phyloP scores from a whole-genome alignment of 257 asterid species.

The Gentiana macrophylla region DNA sequence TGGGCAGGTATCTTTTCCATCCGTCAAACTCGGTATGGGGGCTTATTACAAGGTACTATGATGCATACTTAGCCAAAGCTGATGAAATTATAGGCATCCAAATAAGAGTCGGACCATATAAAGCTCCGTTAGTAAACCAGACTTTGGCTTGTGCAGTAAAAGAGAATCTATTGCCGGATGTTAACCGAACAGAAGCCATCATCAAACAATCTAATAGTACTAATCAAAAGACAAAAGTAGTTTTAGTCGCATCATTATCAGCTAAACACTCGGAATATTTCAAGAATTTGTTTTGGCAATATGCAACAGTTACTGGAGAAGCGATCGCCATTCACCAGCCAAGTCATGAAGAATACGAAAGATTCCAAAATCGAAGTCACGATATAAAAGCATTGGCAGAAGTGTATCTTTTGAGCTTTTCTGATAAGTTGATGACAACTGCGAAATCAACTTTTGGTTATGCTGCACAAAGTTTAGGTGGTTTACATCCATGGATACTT shows the following conservation, averaged over 20 bases:
- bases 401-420: constrained; percentile 57
- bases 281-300: constrained; percentile 48
- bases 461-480: constrained; percentile 83
- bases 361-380: constrained; percentile 38
- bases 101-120: too few species aligned
- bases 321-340: constrained; percentile 50
- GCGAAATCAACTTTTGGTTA: constrained; percentile 80
- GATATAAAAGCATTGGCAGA: constrained; percentile 76
- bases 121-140: too few species aligned
- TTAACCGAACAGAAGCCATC: constrained; percentile 11
- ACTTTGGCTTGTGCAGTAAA: too few species aligned
- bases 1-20: too few species aligned
- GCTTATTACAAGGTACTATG: too few species aligned
- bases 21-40: too few species aligned
- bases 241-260: constrained; percentile 44
- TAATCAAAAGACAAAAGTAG: constrained; percentile 32
- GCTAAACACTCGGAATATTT: constrained; percentile 41
- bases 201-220: constrained; percentile 11
- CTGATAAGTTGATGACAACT: constrained; percentile 68
- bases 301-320: constrained; percentile 52
- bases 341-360: constrained; percentile 54
- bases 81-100: too few species aligned
- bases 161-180: too few species aligned
- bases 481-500: constrained; percentile 68
- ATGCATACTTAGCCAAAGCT: too few species aligned